Conservation (phyloP, 108 stramenopile genomes). For the Conticribra weissflogii region DNA sequence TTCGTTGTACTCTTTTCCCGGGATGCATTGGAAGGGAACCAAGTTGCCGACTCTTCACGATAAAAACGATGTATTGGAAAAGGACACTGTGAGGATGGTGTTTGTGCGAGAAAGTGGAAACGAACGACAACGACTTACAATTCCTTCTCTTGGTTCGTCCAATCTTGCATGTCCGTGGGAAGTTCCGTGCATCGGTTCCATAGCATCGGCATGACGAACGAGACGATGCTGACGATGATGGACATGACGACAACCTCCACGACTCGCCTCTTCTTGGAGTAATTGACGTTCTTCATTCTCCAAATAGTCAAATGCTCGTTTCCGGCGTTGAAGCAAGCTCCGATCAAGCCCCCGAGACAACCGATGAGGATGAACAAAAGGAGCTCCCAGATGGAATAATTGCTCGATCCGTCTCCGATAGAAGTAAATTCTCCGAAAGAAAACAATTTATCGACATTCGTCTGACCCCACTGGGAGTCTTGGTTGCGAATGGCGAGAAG, state of each 20-base stretch:
- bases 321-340: constrained; percentile 94
- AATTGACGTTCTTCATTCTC: constrained; percentile 85
- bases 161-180: constrained; percentile 94
- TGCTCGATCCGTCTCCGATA: constrained; percentile 65
- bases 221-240: constrained; percentile 72
- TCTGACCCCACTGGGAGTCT: constrained; percentile 86
- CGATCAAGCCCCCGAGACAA: constrained; percentile 93
- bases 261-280: constrained; percentile 69
- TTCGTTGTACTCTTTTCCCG: constrained; percentile 95
- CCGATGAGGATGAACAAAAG: constrained; percentile 89
- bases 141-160: constrained; percentile 94
- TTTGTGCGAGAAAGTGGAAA: too few relatives aligned
- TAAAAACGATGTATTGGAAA: too few relatives aligned
- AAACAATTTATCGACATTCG: constrained; percentile 91
- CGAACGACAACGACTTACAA: too few relatives aligned
- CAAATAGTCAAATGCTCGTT: constrained; percentile 92
- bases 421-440: constrained; percentile 93
- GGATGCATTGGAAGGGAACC: constrained; percentile 89
- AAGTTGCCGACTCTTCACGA: constrained; percentile 68
- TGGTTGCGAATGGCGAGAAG: constrained; percentile 81
- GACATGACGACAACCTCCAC: constrained; percentile 82
- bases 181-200: constrained; percentile 90
- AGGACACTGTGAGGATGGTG: too few relatives aligned
- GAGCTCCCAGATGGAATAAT: constrained; percentile 95
- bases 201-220: constrained; percentile 85